Base-by-base conservation (phyloP, 441 rosid genomes). In the Rhodomyrtus psidioides region DNA sequence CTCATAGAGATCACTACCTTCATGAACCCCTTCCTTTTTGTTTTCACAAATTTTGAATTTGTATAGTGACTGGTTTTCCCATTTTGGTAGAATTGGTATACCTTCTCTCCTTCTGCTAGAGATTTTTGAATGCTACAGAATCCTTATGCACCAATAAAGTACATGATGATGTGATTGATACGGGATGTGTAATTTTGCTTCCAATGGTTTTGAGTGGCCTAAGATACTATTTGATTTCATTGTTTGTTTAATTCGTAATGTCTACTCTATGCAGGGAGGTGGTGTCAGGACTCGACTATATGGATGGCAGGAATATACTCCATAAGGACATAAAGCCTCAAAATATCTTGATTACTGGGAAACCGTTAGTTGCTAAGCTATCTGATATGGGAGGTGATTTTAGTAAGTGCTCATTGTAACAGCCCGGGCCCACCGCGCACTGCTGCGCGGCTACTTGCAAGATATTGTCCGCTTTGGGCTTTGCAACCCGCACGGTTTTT, bases 311-410 rank as follows among this genome's bases (percentile, higher is more conserved):
- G 89, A 96, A 96, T 83, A 95, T 95, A 54, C 90, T 95, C 87
- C 99, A 97, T 84, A 91, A 96, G 5, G 98, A 95, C 85, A 84
- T 97, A 90, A 97, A 97, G 92, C 98, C 99, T 82, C 98, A 96
- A 89, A 97, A 97, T 91, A 98, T 97, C 74, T 88, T 97, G 85
- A 95, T 97, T 85, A 89, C 89, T 53, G 91, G 53, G 90, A 97
- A 93, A 89, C 88, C 88, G 57, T 86, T 94, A 84, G 87, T 93
- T 88, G 98, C 98, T 44, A 95, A 95, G 90, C 94, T 97, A 85
- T 12, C 7, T n/a, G 62, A 57, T 57, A 57, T 57, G 30, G 60
- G 60, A 46, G 2, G 12, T 46, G 0, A 0, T 14, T 10, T 12
- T 49, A 10, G 53, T 49, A 12, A 91, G 91, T 88, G 34, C 74